Base-by-base conservation (phyloP, 2,329 filamentous ascomycete genomes). In the Davidsoniella eucalypti region DNA sequence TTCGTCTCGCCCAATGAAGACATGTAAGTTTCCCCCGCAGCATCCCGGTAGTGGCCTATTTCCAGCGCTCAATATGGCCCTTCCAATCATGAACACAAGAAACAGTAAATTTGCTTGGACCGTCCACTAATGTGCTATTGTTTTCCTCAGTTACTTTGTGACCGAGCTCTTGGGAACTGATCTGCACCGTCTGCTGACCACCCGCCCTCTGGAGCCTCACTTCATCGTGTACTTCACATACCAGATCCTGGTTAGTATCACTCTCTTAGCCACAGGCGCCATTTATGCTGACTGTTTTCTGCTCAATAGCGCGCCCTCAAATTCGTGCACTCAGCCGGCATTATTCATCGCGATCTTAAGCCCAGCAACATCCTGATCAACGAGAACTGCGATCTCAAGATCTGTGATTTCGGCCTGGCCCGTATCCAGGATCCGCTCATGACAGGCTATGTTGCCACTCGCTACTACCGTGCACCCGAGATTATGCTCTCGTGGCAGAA, bases 401-500 rank as follows among this genome's bases (percentile, higher is more conserved):
- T 98, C 66, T 98, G 92, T 74, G 92, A 98, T 65, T 98, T 98
- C 61, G 92, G 92, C 57, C 75, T 98, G 54, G 92, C 92, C 49
- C 86, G 92, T 66, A 94, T 98, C 60, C 92, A 98, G 65, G 92
- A 98, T 63, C 92, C 92, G 36, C 92, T 98, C 69, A 98, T 98
- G 92, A 98, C 92, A 40, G 92, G 92, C 58, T 98, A 98, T 63
- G 92, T 98, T 54, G 96, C 92, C 44, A 98, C 92, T 55, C 76
- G 92, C 73, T 98, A 98, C 74, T 98, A 98, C 75, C 82, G 92
- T 61, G 92, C 92, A 7, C 92, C 92, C 16, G 92, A 98, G 68
- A 98, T 98, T 64, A 98, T 98, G 92, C 87, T 98, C 63, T 96
- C 92, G 56, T 98, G 92, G 92, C 92, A 98, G 72, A 98, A 98